Conservation (phyloP, 176 grass and related monocot species). For the Carex parvula region DNA sequence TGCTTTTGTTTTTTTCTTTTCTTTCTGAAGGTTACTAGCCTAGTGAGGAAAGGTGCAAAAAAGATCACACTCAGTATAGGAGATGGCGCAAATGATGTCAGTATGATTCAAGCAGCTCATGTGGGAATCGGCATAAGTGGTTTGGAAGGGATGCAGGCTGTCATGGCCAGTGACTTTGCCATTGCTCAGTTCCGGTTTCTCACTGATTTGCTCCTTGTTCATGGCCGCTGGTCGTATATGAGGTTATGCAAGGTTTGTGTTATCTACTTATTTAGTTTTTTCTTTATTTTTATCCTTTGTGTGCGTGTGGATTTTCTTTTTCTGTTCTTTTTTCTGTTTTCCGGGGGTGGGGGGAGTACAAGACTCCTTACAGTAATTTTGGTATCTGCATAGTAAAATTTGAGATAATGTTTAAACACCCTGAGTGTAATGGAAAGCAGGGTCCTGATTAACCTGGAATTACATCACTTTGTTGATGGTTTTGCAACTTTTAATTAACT, state of each 20-base stretch:
- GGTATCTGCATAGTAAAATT: not conserved
- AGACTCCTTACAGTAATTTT: not conserved
- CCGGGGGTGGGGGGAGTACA: too few species aligned
- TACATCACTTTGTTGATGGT: not conserved
- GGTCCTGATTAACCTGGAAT: not conserved
- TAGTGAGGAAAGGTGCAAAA: constrained; percentile 88
- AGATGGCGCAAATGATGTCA: constrained; percentile 99
- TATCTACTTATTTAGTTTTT: not conserved
- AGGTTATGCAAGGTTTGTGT: constrained; percentile 84
- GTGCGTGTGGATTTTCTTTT: not conserved
- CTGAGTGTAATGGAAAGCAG: not conserved
- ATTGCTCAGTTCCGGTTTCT: constrained; percentile 95
- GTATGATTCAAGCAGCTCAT: constrained; percentile 99
- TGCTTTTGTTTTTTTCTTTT: not conserved
- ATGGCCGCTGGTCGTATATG: constrained; percentile 96
- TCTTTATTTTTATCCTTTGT: not conserved
- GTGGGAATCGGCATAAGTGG: constrained; percentile 98
- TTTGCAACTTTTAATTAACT: not conserved
- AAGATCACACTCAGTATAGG: constrained; percentile 98
- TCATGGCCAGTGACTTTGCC: constrained; percentile 99
- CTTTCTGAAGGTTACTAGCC: constrained; percentile 74
- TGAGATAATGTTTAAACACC: not conserved
- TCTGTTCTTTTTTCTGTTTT: not conserved
- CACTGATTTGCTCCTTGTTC: constrained; percentile 98
- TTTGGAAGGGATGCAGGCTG: constrained; percentile 99